phyloP scores from a whole-genome alignment of 108 stramenopile species.

The Skeletonema tropicum region DNA sequence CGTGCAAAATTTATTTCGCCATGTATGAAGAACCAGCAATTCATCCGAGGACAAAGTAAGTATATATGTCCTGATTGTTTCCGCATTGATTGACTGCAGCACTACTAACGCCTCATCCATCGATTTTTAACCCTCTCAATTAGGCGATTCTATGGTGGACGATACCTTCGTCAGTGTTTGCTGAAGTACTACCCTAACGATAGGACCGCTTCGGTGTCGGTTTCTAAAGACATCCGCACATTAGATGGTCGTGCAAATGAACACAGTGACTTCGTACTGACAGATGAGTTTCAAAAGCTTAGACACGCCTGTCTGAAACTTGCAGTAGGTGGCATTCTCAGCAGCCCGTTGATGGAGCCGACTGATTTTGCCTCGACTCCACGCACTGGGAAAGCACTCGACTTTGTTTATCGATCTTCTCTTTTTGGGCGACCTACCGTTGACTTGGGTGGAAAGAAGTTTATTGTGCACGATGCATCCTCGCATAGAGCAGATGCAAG shows the following conservation, averaged over 20 bases:
- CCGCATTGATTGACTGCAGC: neutral
- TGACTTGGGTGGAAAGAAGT: conserved; percentile 72
- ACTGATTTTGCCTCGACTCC: conserved; percentile 74
- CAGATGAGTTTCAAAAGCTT: conserved; percentile 39
- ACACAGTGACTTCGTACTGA: conserved; percentile 12
- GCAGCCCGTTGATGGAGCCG: conserved; percentile 78
- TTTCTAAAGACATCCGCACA: conserved; percentile 50
- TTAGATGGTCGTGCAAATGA: conserved; percentile 52
- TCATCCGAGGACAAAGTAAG: conserved; percentile 44
- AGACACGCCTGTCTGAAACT: conserved; percentile 46
- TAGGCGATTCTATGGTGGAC: conserved; percentile 59
- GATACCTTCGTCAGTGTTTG: conserved; percentile 76
- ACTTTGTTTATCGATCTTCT: conserved; percentile 81
- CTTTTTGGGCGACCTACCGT: conserved; percentile 76
- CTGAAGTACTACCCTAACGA: conserved; percentile 83
- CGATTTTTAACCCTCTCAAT: neutral
- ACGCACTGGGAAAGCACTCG: conserved; percentile 76
- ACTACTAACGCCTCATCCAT: neutral
- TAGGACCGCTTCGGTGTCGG: conserved; percentile 67
- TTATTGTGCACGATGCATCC: conserved; percentile 73
- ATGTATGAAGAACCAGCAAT: conserved; percentile 81
- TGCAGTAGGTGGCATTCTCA: conserved; percentile 43
- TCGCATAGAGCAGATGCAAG: conserved; percentile 79
- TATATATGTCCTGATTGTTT: neutral
- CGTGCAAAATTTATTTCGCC: conserved; percentile 79